These are phyloP conservation scores for Aspergillus novoparasiticus DNA, from an alignment of 2,329 filamentous ascomycete species.

Conservation along the genomic window DNA sequence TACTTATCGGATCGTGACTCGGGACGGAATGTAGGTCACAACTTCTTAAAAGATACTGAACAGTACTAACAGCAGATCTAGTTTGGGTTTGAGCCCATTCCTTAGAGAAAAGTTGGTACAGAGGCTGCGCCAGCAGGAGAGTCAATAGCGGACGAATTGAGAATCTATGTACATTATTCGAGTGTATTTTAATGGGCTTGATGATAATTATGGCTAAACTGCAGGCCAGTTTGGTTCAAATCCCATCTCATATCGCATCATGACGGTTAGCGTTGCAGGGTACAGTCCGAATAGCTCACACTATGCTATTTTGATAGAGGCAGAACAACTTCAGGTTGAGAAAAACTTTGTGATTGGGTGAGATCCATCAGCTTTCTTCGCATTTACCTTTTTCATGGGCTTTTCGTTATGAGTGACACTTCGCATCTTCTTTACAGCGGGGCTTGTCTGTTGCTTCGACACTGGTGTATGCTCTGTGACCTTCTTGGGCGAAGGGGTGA, in stretches of 20 bases:
- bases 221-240: conserved; percentile 20
- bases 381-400: conserved; percentile 45
- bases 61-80: conserved; percentile 30
- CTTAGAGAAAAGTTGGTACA: conserved; percentile 54
- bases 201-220: conserved; percentile 9
- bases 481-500: conserved; percentile 42
- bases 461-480: conserved; percentile 20
- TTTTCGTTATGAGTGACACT: conserved; percentile 61
- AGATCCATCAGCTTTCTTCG: conserved; percentile 52
- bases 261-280: neutral
- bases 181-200: conserved; percentile 13
- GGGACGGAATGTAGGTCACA: conserved; percentile 58
- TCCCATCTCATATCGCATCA: neutral
- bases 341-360: conserved; percentile 56
- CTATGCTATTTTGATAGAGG: neutral
- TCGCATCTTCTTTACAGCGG: conserved; percentile 48
- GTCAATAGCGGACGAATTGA: conserved; percentile 15
- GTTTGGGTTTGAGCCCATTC: conserved; percentile 52
- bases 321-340: conserved; percentile 34
- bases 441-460: conserved; percentile 26
- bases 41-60: neutral
- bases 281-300: conserved; percentile 1
- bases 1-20: conserved; percentile 63
- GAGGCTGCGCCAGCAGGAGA: conserved; percentile 43
- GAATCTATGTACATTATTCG: conserved; percentile 15